phyloP scores from a whole-genome alignment of 768 basidiomycete species.

The Mycena maculata region DNA sequence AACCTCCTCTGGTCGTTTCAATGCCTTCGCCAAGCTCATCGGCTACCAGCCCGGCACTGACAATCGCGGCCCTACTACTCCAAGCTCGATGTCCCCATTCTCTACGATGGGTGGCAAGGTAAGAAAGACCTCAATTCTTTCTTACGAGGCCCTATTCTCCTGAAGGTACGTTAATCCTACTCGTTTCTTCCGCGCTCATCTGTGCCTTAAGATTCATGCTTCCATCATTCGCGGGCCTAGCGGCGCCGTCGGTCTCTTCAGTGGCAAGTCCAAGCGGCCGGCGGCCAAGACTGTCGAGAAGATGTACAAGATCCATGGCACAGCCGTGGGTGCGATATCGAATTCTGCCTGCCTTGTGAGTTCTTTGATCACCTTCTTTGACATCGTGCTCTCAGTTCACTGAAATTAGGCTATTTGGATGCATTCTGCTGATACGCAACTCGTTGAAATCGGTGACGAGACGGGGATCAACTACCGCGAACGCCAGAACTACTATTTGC shows the following conservation, averaged over 20 bases:
- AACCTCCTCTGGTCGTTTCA: not conserved
- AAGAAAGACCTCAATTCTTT: too few relatives aligned
- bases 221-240: conserved; percentile 11
- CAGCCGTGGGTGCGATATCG: not conserved
- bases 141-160: too few relatives aligned
- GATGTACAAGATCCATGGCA: conserved; percentile 2
- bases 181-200: too few relatives aligned
- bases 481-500: too few relatives aligned
- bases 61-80: not conserved
- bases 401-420: too few relatives aligned
- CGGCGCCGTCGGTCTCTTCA: conserved; percentile 6
- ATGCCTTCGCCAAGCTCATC: conserved; percentile 6
- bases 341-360: conserved; percentile 3
- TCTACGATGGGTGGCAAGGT: too few relatives aligned
- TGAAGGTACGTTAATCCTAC: not conserved
- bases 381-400: not conserved
- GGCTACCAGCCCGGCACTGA: conserved; percentile 2
- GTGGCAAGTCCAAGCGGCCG: too few relatives aligned
- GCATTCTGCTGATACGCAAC: too few relatives aligned
- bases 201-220: conserved; percentile 4
- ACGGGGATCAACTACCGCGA: conserved; percentile 6
- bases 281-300: not conserved
- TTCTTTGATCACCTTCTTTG: not conserved
- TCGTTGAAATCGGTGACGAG: conserved; percentile 7
- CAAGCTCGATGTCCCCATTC: too few relatives aligned